Conservation (phyloP, 805 yeast species). For the Ogataea glucozyma region DNA sequence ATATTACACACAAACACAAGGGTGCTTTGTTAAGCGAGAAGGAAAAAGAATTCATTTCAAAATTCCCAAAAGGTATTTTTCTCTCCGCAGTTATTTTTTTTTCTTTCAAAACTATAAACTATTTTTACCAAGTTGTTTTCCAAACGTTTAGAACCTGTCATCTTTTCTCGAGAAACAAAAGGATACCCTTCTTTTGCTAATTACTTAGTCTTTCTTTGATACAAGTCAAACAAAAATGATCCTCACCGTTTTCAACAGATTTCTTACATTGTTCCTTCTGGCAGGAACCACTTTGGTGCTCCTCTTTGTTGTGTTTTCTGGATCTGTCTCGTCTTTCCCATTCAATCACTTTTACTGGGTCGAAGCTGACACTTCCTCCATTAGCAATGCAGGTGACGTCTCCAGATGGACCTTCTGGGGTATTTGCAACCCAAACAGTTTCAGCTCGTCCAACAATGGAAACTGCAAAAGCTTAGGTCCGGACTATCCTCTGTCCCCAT, state of each 20-base stretch:
- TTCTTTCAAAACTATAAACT: neutral
- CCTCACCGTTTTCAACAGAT: constrained; percentile 26
- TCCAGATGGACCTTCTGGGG: constrained; percentile 91
- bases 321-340: constrained; percentile 59
- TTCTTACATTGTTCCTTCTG: constrained; percentile 37
- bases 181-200: neutral
- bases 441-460: constrained; percentile 30
- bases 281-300: constrained; percentile 52
- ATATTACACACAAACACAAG: neutral
- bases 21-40: too few relatives aligned
- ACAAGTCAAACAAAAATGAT: constrained; percentile 10
- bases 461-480: constrained; percentile 50
- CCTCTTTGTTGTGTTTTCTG: constrained; percentile 63
- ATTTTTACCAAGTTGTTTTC: constrained; percentile 1
- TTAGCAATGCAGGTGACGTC: constrained; percentile 43
- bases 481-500: constrained; percentile 73
- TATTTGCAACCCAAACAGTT: constrained; percentile 48
- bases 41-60: neutral
- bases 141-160: neutral
- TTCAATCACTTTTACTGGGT: constrained; percentile 70
- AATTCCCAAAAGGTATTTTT: neutral
- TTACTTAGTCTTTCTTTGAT: neutral
- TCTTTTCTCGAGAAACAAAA: constrained; percentile 2
- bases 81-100: constrained; percentile 7
- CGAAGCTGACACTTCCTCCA: constrained; percentile 62